These are phyloP conservation scores for Tremella yokohamensis DNA, from an alignment of 768 basidiomycete species.

Conservation along the genomic window DNA sequence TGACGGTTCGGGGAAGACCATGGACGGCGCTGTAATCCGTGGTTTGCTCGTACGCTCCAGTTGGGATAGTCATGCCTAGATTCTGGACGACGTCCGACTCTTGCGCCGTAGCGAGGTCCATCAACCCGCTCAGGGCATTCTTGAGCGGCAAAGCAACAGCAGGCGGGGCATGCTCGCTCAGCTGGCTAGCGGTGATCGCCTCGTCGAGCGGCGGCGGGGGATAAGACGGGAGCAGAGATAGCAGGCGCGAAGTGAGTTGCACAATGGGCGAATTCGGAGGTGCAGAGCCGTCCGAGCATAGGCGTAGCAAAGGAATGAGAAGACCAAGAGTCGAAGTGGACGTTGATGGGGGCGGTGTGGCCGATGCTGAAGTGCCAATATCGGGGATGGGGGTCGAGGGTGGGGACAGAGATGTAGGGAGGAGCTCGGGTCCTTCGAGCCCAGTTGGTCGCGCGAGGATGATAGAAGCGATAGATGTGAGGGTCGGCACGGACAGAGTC, in stretches of 20 bases:
- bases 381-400: slow-evolving; percentile 13
- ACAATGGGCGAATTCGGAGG: slow-evolving; percentile 13
- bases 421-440: background rate
- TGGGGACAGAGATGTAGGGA: background rate
- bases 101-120: slow-evolving; percentile 13
- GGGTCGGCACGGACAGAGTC: background rate
- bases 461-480: background rate
- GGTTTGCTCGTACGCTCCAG: no score
- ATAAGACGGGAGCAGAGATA: slow-evolving; percentile 25
- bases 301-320: slow-evolving; percentile 27
- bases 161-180: slow-evolving; percentile 30
- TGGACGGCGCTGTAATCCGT: no score
- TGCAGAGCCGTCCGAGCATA: slow-evolving; percentile 14
- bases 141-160: slow-evolving; percentile 27
- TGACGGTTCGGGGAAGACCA: no score
- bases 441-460: background rate
- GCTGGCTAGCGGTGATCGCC: slow-evolving; percentile 33
- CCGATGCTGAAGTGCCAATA: slow-evolving; percentile 35
- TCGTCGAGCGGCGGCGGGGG: slow-evolving; percentile 41
- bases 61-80: no score
- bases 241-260: slow-evolving; percentile 15
- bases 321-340: slow-evolving; percentile 18
- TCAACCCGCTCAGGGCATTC: slow-evolving; percentile 29
- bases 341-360: slow-evolving; percentile 1
- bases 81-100: no score